Conservation (phyloP, 768 basidiomycete species). For the Cystobasidiopsis lactophilus region DNA sequence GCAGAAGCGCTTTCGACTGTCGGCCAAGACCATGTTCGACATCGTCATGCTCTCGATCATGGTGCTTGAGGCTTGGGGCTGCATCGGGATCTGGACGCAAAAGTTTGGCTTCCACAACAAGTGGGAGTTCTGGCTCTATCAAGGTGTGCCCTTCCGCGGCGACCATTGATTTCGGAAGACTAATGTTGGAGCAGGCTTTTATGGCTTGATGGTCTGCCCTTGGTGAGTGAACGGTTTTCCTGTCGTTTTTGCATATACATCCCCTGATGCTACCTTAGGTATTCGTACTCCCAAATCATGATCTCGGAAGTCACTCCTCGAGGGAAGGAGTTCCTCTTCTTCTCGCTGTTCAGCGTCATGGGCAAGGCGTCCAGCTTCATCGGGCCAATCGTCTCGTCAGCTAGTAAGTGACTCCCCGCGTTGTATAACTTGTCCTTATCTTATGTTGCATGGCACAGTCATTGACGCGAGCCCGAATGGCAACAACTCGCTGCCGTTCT, state of each 20-base stretch:
- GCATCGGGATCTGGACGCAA: constrained; percentile 10
- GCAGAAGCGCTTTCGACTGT: constrained; percentile 3
- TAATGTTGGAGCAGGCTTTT: constrained; percentile 42
- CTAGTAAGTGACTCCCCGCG: too few species aligned
- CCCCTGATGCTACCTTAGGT: too few species aligned
- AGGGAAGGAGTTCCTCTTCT: constrained; percentile 54
- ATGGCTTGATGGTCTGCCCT: constrained; percentile 50
- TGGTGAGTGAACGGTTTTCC: constrained; percentile 37
- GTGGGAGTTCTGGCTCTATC: constrained; percentile 9
- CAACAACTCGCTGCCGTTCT: constrained; percentile 55
- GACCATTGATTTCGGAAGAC: constrained; percentile 21
- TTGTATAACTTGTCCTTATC: background rate
- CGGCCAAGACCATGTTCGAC: constrained; percentile 4
- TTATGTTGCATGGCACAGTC: too few species aligned
- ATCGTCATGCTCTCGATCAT: constrained; percentile 2
- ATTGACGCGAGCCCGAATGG: constrained; percentile 39
- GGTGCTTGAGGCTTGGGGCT: constrained; percentile 5
- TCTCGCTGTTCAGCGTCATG: constrained; percentile 51
- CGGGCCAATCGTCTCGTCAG: constrained; percentile 49
- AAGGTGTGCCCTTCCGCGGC: background rate
- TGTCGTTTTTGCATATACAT: background rate
- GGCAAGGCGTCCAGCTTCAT: constrained; percentile 59
- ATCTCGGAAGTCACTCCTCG: constrained; percentile 41
- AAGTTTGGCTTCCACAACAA: constrained; percentile 8
- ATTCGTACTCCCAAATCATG: constrained; percentile 58